Evolutionary conservation across 768 basidiomycete species (phyloP), one percentile per base, ranked within the genome.

Genomic region (Tubosaeta brunneosetosa): DNA sequence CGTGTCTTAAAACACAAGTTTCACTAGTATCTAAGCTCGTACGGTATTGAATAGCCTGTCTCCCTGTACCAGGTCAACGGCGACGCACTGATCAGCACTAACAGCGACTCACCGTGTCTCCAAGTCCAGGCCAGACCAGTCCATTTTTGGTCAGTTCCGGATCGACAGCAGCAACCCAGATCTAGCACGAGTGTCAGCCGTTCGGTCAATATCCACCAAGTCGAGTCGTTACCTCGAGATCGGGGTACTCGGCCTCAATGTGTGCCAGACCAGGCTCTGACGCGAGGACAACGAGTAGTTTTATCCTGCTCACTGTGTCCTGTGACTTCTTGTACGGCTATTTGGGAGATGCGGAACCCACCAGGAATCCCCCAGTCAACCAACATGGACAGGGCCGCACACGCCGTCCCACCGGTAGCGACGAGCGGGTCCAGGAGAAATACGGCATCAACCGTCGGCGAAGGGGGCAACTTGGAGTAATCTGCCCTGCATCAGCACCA

Each of bases 381-480:
- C 48, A 95, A 77, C 91, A 97, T 97, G 47, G 79, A 63, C 50
- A 97, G 67, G 9, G 94, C 94, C 16, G 95, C 94, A 56, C 80
- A 78, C 3, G 90, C 92, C 4, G 95, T 97, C 11, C 92, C 90
- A 47, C 94, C 95, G 3, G 95, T 97, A 0, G 95, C 95, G 61
- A 97, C 85, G 31, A 97, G 72, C 16, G 95, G 95, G 60, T 98
- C 95, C 29, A 97, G 76, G 22, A 98, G 74, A 71, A 84, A 91
- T n/a, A 93, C 84, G 37, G 80, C 70, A 63, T 97, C 94, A 13
- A 94, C 81, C 0, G 86, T 83, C 4, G 86, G 83, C 9, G 74
- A 72, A 34, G 82, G 72, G 12, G 93, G 94, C 33, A 95, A 77
- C 72, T 94, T 94, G 47, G 91, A 94, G 70, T 93, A 91, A 67